A percentile compares a stretch with the other conserved stretches of the same genome.
Evolutionary conservation across 2,329 filamentous ascomycete species (phyloP).

Genomic region (Botrytis fragariae): DNA sequence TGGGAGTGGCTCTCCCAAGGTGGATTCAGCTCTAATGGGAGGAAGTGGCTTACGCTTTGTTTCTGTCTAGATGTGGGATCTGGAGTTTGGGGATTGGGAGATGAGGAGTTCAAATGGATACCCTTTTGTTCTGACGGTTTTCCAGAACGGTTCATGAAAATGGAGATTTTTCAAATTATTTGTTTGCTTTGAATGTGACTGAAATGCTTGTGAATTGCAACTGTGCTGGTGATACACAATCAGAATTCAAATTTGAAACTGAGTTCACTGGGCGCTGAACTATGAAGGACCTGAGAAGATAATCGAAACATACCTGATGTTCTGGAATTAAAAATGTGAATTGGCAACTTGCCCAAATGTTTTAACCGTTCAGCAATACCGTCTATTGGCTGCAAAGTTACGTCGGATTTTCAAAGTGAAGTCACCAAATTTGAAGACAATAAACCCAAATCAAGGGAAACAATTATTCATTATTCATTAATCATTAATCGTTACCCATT

Average conservation of each 20-base stretch:
- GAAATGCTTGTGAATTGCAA: not conserved
- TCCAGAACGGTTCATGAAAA: not conserved
- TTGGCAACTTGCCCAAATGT: not conserved
- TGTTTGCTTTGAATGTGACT: not conserved
- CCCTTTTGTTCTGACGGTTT: not conserved
- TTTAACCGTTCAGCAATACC: fast-evolving
- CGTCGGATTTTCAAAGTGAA: too few relatives aligned
- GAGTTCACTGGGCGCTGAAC: not conserved
- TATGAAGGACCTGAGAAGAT: fast-evolving
- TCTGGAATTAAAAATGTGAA: not conserved
- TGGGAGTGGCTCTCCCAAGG: not conserved
- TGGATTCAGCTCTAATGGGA: conserved; percentile 9
- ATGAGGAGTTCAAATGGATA: not conserved
- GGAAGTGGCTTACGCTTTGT: not conserved
- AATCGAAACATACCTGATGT: not conserved
- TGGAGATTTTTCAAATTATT: not conserved
- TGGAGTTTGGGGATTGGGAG: not conserved
- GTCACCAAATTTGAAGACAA: not conserved
- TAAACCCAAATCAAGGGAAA: not conserved
- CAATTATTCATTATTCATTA: not conserved
- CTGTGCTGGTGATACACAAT: not conserved
- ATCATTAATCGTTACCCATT: not conserved
- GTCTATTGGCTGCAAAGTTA: too few relatives aligned
- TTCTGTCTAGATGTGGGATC: not conserved
- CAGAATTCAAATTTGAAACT: not conserved